Evolutionary conservation across 2,329 filamentous ascomycete species (phyloP), one percentile per base, ranked within the genome.

Genomic region (Myotisia sp.): DNA sequence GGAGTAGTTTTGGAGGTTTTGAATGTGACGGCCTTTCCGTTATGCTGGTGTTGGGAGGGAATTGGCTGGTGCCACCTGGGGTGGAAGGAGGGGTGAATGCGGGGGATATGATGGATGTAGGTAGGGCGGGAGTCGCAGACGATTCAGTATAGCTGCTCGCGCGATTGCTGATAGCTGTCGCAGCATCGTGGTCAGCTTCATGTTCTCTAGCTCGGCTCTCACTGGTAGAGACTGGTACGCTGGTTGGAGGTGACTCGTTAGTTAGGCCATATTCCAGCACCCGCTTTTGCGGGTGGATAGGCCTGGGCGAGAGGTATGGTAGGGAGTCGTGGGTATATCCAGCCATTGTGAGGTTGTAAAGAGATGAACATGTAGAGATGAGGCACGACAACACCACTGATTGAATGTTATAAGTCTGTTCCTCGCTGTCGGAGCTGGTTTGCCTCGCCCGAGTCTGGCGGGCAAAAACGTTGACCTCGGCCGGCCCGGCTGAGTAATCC

Each of bases 1-100:
- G 67, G 5, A 94, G 71, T 14, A 93, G 66, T 39, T 73, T 76
- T 1, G 84, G 83, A 20, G 70, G 66, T 52, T 76, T 76, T 33
- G 64, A 60, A 23, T 46, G 43, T 39, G 50, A 29, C 41, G 43
- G 41, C 42, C 52, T 42, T 22, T 45, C 42, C 27, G 31, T 33
- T 16, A 19, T 20, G 4, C 30, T 37, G 30, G 52, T 30, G 41
- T 54, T 46, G 5, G 41, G 38, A 47, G 49, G 41, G 13, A 37
- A 12, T 12, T 13, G 9, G 23, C 7, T 34, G 23, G n/a, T 22
- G 16, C 7, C 10, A 16, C 31, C 31, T 44, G 62, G 48, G 35
- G 61, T 60, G 34, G 54, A 52, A 13, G 59, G 62, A n/a, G 62
- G 66, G 39, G 58, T 68, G 53, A 56, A 62, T 37, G 61, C 59